phyloP scores from a whole-genome alignment of 176 grass and related monocot species.

The Echinochloa phyllopogon region DNA sequence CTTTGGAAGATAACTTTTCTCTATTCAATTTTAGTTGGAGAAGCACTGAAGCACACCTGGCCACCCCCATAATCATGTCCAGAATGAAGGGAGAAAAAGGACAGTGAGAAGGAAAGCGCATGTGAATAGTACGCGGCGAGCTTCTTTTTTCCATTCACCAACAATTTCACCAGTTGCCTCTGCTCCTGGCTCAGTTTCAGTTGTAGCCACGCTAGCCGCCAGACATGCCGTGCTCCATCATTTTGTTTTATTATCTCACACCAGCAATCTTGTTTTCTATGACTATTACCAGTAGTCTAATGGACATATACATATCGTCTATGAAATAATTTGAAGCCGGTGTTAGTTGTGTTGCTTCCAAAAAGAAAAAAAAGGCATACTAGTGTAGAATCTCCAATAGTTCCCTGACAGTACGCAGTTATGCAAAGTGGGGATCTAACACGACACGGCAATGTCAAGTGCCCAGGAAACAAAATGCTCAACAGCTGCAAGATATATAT shows the following conservation, averaged over 20 bases:
- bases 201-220: background rate
- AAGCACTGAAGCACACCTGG: background rate
- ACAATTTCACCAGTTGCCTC: background rate
- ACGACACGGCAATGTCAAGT: background rate
- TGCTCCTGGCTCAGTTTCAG: background rate
- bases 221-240: background rate
- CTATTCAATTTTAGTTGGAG: background rate
- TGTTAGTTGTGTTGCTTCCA: background rate
- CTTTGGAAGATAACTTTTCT: background rate
- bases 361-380: background rate
- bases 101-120: background rate
- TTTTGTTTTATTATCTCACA: background rate
- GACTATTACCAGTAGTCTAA: background rate
- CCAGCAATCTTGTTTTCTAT: background rate
- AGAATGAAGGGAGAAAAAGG: background rate
- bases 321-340: background rate
- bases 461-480: background rate
- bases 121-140: background rate
- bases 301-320: background rate
- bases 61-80: background rate
- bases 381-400: slow-evolving; percentile 1
- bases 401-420: background rate
- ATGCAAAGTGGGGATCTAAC: slow-evolving; percentile 14
- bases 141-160: background rate
- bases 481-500: background rate